phyloP scores from a whole-genome alignment of 2,329 filamentous ascomycete species.

The Neopestalotiopsis sp. region DNA sequence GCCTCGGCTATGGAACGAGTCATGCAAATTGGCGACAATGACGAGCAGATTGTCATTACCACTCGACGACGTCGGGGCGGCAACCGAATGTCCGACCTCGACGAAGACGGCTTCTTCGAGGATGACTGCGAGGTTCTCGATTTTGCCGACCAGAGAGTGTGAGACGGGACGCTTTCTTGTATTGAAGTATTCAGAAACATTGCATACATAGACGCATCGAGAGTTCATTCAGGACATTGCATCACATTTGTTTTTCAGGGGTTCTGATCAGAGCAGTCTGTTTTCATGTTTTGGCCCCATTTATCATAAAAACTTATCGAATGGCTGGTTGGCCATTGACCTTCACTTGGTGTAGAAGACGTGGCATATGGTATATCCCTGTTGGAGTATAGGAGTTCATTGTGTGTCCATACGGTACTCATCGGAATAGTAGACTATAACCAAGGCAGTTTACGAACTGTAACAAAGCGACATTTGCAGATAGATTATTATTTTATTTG shows the following conservation, averaged over 20 bases:
- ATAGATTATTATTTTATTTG: constrained; percentile 3
- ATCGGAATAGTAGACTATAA: neutral
- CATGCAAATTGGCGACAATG: constrained; percentile 62
- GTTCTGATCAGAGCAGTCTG: neutral
- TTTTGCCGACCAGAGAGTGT: constrained; percentile 74
- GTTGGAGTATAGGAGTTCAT: constrained; percentile 16
- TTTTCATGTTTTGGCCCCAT: neutral
- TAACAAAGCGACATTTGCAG: neutral
- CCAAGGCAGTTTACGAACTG: neutral
- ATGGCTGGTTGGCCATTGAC: constrained; percentile 14
- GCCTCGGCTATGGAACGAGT: constrained; percentile 69
- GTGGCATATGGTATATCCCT: neutral
- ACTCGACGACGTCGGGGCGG: constrained; percentile 72
- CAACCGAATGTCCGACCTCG: constrained; percentile 52
- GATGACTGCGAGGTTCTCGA: constrained; percentile 92
- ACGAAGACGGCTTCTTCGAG: constrained; percentile 85
- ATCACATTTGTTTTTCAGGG: neutral
- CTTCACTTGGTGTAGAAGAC: constrained; percentile 16
- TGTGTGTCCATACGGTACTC: neutral
- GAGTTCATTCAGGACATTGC: constrained; percentile 4
- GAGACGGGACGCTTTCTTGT: neutral
- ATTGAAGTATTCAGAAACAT: neutral
- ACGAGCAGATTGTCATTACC: constrained; percentile 82
- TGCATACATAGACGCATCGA: constrained; percentile 1
- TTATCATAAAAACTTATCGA: constrained; percentile 1